Percentiles rank a stretch among this genome's conserved stretches.
These are phyloP conservation scores for Papiliotrema fonsecae DNA, from an alignment of 1,284 basidiomycete genomes.

Conservation along the genomic window DNA sequence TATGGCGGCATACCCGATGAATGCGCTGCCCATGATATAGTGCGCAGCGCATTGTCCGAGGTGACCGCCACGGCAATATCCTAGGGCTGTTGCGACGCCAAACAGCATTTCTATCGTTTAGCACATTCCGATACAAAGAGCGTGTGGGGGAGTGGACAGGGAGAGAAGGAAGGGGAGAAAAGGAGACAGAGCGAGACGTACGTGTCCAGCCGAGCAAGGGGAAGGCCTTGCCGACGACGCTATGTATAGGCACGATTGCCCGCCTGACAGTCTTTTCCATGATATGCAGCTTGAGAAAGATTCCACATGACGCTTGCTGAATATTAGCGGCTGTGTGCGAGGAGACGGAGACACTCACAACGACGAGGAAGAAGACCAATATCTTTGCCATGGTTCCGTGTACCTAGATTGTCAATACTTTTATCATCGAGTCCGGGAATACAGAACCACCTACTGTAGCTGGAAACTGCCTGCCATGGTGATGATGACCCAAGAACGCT, in stretches of 20 bases:
- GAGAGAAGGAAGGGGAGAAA: too few relatives aligned
- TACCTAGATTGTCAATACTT: conserved; percentile 23
- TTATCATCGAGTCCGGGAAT: background rate
- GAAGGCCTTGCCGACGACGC: conserved; percentile 76
- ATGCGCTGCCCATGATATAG: conserved; percentile 81
- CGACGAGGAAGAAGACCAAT: conserved; percentile 59
- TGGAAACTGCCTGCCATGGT: conserved; percentile 68
- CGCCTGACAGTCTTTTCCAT: conserved; percentile 72
- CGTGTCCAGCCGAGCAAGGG: conserved; percentile 85
- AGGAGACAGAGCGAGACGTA: conserved; percentile 49
- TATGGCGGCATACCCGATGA: conserved; percentile 80
- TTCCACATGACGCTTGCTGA: conserved; percentile 66
- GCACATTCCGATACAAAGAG: background rate
- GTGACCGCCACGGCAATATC: conserved; percentile 63
- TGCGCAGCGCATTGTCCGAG: conserved; percentile 80
- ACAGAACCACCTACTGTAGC: conserved; percentile 51
- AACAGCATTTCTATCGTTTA: conserved; percentile 44
- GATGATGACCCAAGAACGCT: conserved; percentile 72
- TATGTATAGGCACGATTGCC: conserved; percentile 67
- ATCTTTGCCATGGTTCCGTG: conserved; percentile 69
- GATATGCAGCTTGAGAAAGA: conserved; percentile 91
- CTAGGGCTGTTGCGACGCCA: conserved; percentile 44
- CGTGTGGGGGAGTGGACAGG: background rate
- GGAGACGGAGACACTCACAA: conserved; percentile 1
- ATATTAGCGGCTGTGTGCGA: background rate